Evolutionary conservation across 345 rosid genomes (phyloP).

Genomic region (Camelina laxa): DNA sequence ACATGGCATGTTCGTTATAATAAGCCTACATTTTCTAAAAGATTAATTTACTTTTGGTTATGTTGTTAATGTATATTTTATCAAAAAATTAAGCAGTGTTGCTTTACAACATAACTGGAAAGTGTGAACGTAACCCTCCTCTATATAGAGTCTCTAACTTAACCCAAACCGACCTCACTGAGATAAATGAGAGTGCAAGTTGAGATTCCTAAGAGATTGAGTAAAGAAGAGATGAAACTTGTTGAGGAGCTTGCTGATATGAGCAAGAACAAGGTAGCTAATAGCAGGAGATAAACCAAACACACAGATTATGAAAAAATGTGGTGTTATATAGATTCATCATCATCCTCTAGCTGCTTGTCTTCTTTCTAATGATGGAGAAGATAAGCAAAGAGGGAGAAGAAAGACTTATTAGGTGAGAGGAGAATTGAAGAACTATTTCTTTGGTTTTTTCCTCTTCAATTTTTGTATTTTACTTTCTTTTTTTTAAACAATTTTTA

Average conservation of each 20-base stretch:
- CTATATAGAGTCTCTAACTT: too few relatives aligned
- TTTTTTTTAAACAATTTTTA: background rate
- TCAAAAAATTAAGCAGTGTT: too few relatives aligned
- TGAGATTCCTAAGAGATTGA: constrained; percentile 93
- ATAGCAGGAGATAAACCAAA: constrained; percentile 55
- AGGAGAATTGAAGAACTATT: constrained; percentile 13
- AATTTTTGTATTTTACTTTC: constrained; percentile 27
- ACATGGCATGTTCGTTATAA: too few relatives aligned
- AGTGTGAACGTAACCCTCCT: too few relatives aligned
- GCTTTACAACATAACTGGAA: too few relatives aligned
- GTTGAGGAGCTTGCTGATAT: constrained; percentile 89
- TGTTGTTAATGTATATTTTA: too few relatives aligned
- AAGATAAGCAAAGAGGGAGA: constrained; percentile 28
- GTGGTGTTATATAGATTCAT: constrained; percentile 33
- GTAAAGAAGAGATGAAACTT: constrained; percentile 83
- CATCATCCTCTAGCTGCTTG: background rate
- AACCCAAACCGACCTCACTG: too few relatives aligned
- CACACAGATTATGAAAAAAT: background rate
- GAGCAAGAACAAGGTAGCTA: constrained; percentile 83
- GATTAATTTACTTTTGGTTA: too few relatives aligned
- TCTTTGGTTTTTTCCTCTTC: constrained; percentile 17
- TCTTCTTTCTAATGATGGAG: constrained; percentile 22
- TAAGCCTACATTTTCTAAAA: too few relatives aligned
- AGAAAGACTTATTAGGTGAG: constrained; percentile 24
- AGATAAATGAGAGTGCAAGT: constrained; percentile 97